phyloP scores from a whole-genome alignment of 2,329 filamentous ascomycete species.

The Paracamarosporium sp. region DNA sequence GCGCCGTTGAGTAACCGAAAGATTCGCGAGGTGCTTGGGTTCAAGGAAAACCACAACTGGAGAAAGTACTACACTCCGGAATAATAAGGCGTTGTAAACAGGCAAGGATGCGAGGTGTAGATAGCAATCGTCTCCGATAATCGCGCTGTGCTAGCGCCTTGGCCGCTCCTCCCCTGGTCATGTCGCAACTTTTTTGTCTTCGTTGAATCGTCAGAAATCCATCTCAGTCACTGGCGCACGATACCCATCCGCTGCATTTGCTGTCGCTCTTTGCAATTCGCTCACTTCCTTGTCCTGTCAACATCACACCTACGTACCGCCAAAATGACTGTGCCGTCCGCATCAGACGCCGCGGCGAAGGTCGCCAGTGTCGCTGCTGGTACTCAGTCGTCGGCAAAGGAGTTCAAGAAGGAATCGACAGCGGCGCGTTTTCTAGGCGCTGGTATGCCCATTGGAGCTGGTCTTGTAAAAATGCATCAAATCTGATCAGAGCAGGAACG shows the following conservation, averaged over 20 bases:
- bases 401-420: conserved; percentile 85
- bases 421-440: conserved; percentile 88
- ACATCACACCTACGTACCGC: neutral
- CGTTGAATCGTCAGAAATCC: neutral
- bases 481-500: conserved; percentile 65
- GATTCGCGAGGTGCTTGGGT: conserved; percentile 65
- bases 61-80: conserved; percentile 54
- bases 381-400: conserved; percentile 57
- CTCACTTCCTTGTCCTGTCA: neutral
- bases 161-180: conserved; percentile 9
- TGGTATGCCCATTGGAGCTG: conserved; percentile 62
- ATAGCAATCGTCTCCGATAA: conserved; percentile 9
- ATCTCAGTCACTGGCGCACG: neutral
- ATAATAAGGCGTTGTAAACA: conserved; percentile 3
- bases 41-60: conserved; percentile 66
- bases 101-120: neutral
- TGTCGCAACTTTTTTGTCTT: conserved; percentile 14
- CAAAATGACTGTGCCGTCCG: conserved; percentile 35
- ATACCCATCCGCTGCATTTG: neutral
- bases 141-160: conserved; percentile 9
- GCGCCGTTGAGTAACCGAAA: conserved; percentile 68
- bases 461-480: neutral
- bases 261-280: conserved; percentile 5
- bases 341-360: conserved; percentile 37
- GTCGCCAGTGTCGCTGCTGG: conserved; percentile 34